Evolutionary conservation across 805 yeast species (phyloP), one percentile per base, ranked within the genome.

Genomic region (Candida schatavii): DNA sequence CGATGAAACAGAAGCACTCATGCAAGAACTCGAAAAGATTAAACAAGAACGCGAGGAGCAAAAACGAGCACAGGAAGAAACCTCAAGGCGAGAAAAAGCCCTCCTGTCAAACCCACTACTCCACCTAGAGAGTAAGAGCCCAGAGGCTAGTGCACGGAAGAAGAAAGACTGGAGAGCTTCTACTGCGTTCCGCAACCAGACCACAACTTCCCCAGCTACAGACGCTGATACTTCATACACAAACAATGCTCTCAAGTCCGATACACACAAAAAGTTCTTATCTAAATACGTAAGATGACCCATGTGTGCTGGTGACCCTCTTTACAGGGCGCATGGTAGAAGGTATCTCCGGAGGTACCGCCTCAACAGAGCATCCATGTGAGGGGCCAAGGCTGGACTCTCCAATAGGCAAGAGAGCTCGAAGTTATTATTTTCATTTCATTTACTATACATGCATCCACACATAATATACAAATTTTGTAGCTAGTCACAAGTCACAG

Each of bases 201-300:
- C 39, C 20, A 3, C 35, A 15, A 14, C 26, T 10, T 35, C 40
- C 15, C 34, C 41, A 15, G 21, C 15, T 5, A 29, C 32, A 6
- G 14, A 15, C 5, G 11, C 37, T 14, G 41, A 43, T 20, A 17
- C 43, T 19, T 37, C 43, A 13, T 66, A 52, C 43, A 65, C 72
- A 2, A 64, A 59, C 22, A 60, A 65, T 43, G 58, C 72, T 2
- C 45, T 60, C 20, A 53, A 58, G 27, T 66, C 72, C 11, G 64
- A 64, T 10, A 49, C 52, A 14, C 72, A 69, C 46, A 56, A 65
- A 42, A 49, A 56, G 17, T 69, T 69, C 45, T 42, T 69, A 15
- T 53, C 63, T 4, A 67, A 67, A 42, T 66, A 57, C 45, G 47
- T 68, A n/a, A n/a, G n/a, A n/a, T n/a, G n/a, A n/a, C n/a, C n/a